phyloP scores from a whole-genome alignment of 768 basidiomycete species.

The Russula compacta region DNA sequence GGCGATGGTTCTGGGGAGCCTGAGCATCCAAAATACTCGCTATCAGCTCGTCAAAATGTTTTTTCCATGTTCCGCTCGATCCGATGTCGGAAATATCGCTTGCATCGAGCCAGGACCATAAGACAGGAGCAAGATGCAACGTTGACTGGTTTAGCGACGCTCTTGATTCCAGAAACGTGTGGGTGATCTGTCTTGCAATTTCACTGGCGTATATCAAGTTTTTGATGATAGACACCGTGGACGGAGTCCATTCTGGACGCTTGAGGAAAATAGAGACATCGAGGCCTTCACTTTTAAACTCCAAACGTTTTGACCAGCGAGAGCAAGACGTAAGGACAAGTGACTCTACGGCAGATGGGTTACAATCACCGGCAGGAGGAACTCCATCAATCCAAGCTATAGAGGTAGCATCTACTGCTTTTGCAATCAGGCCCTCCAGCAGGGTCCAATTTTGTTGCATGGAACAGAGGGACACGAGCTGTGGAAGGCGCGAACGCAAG shows the following conservation, averaged over 20 bases:
- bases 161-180: slow-evolving; percentile 21
- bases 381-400: slow-evolving; percentile 12
- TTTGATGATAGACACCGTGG: slow-evolving; percentile 37
- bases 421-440: slow-evolving; percentile 11
- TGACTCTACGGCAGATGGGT: slow-evolving; percentile 1
- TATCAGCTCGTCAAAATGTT: slow-evolving; percentile 20
- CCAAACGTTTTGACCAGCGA: slow-evolving; percentile 12
- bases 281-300: slow-evolving; percentile 17
- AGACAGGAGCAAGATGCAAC: slow-evolving; percentile 19
- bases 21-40: slow-evolving; percentile 9
- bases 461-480: slow-evolving; percentile 9
- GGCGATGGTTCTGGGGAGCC: neutral
- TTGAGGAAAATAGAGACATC: slow-evolving; percentile 32
- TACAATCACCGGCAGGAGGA: neutral
- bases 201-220: slow-evolving; percentile 36
- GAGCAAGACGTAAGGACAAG: neutral
- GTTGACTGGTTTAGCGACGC: slow-evolving; percentile 6
- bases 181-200: slow-evolving; percentile 1
- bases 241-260: slow-evolving; percentile 35
- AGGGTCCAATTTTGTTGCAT: neutral
- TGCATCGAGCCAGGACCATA: slow-evolving; percentile 20
- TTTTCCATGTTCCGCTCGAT: neutral
- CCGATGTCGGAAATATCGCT: neutral
- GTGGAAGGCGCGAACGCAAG: slow-evolving; percentile 9
- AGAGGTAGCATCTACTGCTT: neutral